Evolutionary conservation across 768 basidiomycete species (phyloP), one percentile per base, ranked within the genome.

Genomic region (Rossbeevera mucosa): DNA sequence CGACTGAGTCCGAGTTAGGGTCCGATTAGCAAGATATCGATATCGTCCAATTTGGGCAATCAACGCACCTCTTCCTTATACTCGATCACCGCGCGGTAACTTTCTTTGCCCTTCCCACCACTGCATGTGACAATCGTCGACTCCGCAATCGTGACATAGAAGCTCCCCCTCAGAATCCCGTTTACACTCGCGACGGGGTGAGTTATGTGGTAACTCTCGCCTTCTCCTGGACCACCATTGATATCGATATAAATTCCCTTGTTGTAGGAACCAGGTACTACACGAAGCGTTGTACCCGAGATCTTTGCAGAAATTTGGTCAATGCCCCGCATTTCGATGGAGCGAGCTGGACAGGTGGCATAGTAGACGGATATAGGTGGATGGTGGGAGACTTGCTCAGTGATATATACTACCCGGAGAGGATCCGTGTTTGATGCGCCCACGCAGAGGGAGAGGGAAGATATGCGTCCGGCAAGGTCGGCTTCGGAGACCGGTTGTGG

Each of bases 331-430:
- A 89, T 76, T 56, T 88, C 84, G 38, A 94, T 64, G 26, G 80
- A 80, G 22, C 83, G 80, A 38, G 81, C 72, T 0, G 94, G 91
- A 67, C 91, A 94, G 4, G 73, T 56, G 7, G 88, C 91, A 56
- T 83, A 85, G 64, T 84, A 95, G 1, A 88, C 84, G 1, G 92
- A 95, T 26, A 97, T 82, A 3, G 96, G 96, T 0, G 96, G 96
- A 63, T 99, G 96, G 71, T 99, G 96, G 2, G 91, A 96, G 44
- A 97, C 85, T 70, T 96, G 94, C 68, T 96, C 94, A 13, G 93
- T 95, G 44, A 94, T 71, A 68, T 81, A 95, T 6, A 82, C 80
- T 41, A 94, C 81, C 29, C 91, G 86, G 14, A 83, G 68, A 46
- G 71, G 67, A 5, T 68, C 68, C 33, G 71, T 56, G 3, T 65